Conservation (phyloP, 768 basidiomycete genomes). For the Coprinopsis sp. region DNA sequence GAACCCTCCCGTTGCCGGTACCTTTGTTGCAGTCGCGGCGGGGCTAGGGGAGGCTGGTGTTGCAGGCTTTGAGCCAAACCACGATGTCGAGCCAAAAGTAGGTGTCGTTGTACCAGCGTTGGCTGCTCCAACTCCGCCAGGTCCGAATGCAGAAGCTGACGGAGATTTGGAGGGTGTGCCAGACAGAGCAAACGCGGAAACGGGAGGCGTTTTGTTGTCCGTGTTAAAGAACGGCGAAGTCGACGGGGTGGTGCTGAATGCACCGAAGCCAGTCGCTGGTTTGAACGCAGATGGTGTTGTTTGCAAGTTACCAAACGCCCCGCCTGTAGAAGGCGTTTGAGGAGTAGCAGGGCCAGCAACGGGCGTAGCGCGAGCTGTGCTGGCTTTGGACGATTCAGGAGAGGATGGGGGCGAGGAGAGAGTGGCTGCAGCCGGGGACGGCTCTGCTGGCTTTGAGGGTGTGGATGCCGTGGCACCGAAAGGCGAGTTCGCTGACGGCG, state of each 20-base stretch:
- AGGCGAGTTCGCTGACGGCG: neutral
- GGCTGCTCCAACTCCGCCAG: conserved; percentile 31
- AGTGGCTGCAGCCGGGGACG: neutral
- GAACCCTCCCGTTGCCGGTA: conserved; percentile 39
- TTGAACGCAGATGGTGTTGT: conserved; percentile 27
- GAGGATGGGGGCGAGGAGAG: conserved; percentile 13
- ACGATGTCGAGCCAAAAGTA: conserved; percentile 29
- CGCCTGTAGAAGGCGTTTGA: conserved; percentile 9
- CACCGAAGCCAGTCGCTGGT: conserved; percentile 32
- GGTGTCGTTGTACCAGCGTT: conserved; percentile 38
- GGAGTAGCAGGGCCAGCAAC: conserved; percentile 1
- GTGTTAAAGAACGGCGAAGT: conserved; percentile 4
- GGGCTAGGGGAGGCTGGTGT: conserved; percentile 24
- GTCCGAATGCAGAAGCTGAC: conserved; percentile 23
- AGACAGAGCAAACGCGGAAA: neutral
- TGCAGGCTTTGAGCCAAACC: conserved; percentile 23
- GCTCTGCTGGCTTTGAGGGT: neutral
- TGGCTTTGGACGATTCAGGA: conserved; percentile 2
- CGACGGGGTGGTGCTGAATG: conserved; percentile 7
- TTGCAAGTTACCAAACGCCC: conserved; percentile 30
- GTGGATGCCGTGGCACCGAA: neutral
- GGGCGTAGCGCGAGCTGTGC: neutral
- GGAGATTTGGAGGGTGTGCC: neutral
- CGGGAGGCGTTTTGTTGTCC: conserved; percentile 1
- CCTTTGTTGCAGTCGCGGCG: conserved; percentile 13